Evolutionary conservation across 106 monocot species (phyloP), one percentile per base, ranked within the genome.

Genomic region (Acorus gramineus): DNA sequence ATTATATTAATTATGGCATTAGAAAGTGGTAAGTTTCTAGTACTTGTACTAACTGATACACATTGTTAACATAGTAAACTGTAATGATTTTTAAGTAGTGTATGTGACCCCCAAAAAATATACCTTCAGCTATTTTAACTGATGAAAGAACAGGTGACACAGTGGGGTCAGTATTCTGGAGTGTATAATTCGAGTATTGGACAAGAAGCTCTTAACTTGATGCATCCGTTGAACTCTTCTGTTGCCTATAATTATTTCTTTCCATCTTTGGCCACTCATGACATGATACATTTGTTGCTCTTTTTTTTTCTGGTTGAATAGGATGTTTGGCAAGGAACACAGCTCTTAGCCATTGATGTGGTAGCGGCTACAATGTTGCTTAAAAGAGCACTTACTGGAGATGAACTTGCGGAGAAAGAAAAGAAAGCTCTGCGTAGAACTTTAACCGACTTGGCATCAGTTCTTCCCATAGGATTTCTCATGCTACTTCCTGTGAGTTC

Each of bases 311-410:
- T 60, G 57, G 48, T 58, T 63, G 28, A 52, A 14, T 63, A 96
- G 96, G 91, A 90, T 77, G 81, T 96, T 14, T 87, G 69, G 87
- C 96, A 96, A 70, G 96, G 96, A 77, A 91, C 91, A 63, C 96
- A 96, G 67, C 78, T 96, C n/a, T 75, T 96, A 67, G 91, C 87
- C 57, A 83, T 91, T 63, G 96, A 96, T 75, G 78, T 81, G 28
- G 87, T 61, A 70, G 96, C 96, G 49, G 96, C 96, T 42, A 65
- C 60, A 49, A 82, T 73, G 71, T 77, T 96, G 47, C 66, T 96
- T 5, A 83, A 63, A 85, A 77, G 91, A 76, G 60, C 82, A 63
- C 67, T 91, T 66, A 79, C 82, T 61, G 96, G 91, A 58, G 96
- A 96, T 73, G 96, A 96, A 69, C 85, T 96, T 56, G 74, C 96